phyloP scores from a whole-genome alignment of 1,139 yeast genomes.

The Trichomonascaceae sp. region DNA sequence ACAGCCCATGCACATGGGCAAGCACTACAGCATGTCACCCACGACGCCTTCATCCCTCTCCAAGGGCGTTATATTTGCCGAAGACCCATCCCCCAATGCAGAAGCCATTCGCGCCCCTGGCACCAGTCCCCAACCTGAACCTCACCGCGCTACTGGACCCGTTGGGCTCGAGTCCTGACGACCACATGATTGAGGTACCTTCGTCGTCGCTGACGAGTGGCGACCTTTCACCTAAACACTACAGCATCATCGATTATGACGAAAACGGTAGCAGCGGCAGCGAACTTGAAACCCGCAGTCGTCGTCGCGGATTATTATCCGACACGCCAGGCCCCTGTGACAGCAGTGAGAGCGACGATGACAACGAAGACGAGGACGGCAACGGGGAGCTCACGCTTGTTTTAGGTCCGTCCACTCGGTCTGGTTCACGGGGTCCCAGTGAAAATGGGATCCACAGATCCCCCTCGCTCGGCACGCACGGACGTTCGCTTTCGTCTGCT shows the following conservation, averaged over 20 bases:
- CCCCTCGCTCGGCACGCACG: slow-evolving; percentile 1
- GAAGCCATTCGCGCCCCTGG: slow-evolving; percentile 2
- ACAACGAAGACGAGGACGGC: slow-evolving; percentile 23
- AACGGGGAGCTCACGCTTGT: slow-evolving; percentile 43
- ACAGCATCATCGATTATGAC: slow-evolving; percentile 2
- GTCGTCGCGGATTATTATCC: slow-evolving; percentile 5
- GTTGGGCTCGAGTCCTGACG: slow-evolving; percentile 5
- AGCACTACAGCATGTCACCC: slow-evolving; percentile 1
- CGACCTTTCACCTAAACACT: neutral
- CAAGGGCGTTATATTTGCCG: neutral
- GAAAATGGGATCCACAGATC: neutral
- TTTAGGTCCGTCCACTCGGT: slow-evolving; percentile 27
- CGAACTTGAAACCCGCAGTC: slow-evolving; percentile 2
- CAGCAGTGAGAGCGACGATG: slow-evolving; percentile 7
- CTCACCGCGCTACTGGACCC: slow-evolving; percentile 13
- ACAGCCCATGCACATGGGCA: neutral
- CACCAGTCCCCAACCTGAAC: slow-evolving; percentile 11
- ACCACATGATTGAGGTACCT: neutral
- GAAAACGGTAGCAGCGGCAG: slow-evolving; percentile 2
- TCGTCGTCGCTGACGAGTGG: neutral
- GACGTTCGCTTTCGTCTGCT: neutral
- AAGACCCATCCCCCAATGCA: neutral
- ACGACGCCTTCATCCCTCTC: neutral
- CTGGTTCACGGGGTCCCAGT: slow-evolving; percentile 7
- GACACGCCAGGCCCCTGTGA: too few species aligned